A percentile compares a stretch with the other conserved stretches of the same genome.
phyloP scores from a whole-genome alignment of 495 filamentous ascomycete genomes.

The Immersiella caudata region DNA sequence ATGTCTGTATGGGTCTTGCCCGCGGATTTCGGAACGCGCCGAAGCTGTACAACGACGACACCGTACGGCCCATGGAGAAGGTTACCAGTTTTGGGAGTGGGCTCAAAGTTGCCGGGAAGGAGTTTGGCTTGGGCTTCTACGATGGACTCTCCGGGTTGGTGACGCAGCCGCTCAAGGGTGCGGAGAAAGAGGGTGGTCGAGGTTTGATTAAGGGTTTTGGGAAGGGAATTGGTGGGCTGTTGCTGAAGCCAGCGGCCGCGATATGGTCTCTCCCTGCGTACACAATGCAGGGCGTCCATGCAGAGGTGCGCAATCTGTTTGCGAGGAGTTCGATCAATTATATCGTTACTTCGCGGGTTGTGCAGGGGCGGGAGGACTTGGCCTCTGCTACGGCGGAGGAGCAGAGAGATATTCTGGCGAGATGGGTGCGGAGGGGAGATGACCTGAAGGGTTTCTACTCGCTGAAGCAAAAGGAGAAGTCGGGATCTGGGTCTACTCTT shows the following conservation, averaged over 20 bases:
- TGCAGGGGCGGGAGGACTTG: constrained; percentile 70
- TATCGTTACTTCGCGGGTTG: constrained; percentile 70
- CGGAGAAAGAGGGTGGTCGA: constrained; percentile 65
- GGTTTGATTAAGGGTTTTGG: constrained; percentile 77
- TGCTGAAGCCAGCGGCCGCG: constrained; percentile 70
- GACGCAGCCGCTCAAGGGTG: constrained; percentile 68
- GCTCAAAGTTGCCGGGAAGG: constrained; percentile 65
- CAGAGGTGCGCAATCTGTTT: constrained; percentile 67
- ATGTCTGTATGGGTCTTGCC: constrained; percentile 74
- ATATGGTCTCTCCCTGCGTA: constrained; percentile 72
- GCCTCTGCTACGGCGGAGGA: constrained; percentile 52
- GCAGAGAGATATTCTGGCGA: constrained; percentile 56
- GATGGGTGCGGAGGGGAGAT: constrained; percentile 58
- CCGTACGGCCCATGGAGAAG: constrained; percentile 66
- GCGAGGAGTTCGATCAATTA: constrained; percentile 67
- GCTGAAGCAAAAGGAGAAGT: constrained; percentile 43
- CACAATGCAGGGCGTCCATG: constrained; percentile 73
- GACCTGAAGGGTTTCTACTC: constrained; percentile 53
- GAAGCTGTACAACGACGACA: constrained; percentile 75
- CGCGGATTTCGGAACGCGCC: constrained; percentile 88
- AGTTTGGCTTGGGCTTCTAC: constrained; percentile 68
- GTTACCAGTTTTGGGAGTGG: constrained; percentile 72
- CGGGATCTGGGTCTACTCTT: constrained; percentile 1
- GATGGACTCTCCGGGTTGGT: constrained; percentile 73
- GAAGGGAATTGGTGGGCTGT: constrained; percentile 71